Evolutionary conservation across 495 filamentous ascomycete genomes (phyloP).

Genomic region (Extremus antarcticus): DNA sequence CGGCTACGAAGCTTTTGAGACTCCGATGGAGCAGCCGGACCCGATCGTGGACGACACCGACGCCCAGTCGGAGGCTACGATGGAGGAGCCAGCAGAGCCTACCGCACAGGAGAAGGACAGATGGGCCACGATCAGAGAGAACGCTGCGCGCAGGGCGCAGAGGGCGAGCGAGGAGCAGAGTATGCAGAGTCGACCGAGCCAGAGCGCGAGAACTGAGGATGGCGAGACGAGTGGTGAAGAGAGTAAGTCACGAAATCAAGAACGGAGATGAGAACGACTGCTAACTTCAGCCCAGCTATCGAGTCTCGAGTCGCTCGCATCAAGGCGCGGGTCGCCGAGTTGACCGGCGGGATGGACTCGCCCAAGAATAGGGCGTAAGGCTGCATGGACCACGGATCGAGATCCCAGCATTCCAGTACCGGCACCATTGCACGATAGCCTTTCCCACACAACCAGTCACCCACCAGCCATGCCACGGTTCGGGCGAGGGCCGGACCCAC

Average conservation of each 20-base stretch:
- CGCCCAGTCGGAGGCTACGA: conserved; percentile 13
- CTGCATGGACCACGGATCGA: too few species aligned
- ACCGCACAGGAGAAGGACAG: conserved; percentile 45
- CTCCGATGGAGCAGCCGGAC: neutral
- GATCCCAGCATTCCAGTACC: neutral
- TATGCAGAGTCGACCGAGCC: conserved; percentile 36
- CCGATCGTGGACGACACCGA: neutral
- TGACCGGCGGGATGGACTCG: conserved; percentile 49
- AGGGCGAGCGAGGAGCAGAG: conserved; percentile 50
- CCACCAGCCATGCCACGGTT: too few species aligned
- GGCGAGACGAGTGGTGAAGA: conserved; percentile 90
- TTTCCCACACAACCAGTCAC: too few species aligned
- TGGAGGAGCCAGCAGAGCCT: conserved; percentile 26
- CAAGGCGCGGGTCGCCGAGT: conserved; percentile 89
- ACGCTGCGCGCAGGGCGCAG: conserved; percentile 67
- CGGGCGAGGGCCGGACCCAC: too few species aligned
- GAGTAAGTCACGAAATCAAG: conserved; percentile 49
- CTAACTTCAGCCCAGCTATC: conserved; percentile 49
- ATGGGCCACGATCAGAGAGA: conserved; percentile 93
- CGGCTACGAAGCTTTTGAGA: neutral
- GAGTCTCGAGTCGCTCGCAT: conserved; percentile 94
- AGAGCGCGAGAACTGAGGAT: conserved; percentile 54
- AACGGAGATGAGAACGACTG: neutral
- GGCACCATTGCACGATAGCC: neutral
- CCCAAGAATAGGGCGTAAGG: neutral